Evolutionary conservation across 2,329 filamentous ascomycete species (phyloP).

Genomic region (Leptographium procerum): DNA sequence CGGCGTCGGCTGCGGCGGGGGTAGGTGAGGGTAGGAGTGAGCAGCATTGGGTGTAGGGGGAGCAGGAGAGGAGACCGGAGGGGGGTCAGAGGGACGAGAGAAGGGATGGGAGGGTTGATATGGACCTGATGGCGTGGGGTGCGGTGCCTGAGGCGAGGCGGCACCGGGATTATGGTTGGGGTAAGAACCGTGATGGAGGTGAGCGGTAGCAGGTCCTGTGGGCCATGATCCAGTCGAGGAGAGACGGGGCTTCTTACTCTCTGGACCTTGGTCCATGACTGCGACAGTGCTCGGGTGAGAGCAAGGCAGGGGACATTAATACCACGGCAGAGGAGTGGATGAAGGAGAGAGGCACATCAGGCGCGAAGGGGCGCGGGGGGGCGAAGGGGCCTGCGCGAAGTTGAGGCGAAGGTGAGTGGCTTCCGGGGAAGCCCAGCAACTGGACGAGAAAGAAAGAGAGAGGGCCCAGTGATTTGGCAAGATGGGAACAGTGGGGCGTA

Average conservation of each 20-base stretch:
- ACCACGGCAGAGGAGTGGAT: slow-evolving; percentile 9
- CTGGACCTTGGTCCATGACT: slow-evolving; percentile 51
- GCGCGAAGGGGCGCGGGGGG: neutral
- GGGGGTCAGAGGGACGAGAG: slow-evolving; percentile 25
- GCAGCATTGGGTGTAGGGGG: neutral
- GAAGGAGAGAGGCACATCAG: slow-evolving; percentile 6
- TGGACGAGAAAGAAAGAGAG: neutral
- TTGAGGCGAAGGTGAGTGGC: neutral
- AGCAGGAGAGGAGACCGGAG: slow-evolving; percentile 1
- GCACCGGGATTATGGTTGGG: slow-evolving; percentile 26
- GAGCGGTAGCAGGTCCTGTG: neutral
- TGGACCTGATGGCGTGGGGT: slow-evolving; percentile 24
- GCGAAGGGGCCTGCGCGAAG: neutral
- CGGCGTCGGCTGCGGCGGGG: neutral
- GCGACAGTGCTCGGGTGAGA: slow-evolving; percentile 17
- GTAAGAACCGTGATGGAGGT: slow-evolving; percentile 25
- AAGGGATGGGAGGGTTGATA: slow-evolving; percentile 27
- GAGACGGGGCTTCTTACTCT: slow-evolving; percentile 49
- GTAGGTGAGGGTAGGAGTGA: neutral
- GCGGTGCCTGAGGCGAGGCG: slow-evolving; percentile 19
- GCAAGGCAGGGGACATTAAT: slow-evolving; percentile 15
- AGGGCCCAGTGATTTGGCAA: neutral
- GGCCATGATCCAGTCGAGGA: slow-evolving; percentile 23
- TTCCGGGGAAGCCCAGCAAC: slow-evolving; percentile 1
- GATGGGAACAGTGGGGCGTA: neutral